Evolutionary conservation across 2,329 filamentous ascomycete genomes (phyloP).

Genomic region (Alternaria dauci): DNA sequence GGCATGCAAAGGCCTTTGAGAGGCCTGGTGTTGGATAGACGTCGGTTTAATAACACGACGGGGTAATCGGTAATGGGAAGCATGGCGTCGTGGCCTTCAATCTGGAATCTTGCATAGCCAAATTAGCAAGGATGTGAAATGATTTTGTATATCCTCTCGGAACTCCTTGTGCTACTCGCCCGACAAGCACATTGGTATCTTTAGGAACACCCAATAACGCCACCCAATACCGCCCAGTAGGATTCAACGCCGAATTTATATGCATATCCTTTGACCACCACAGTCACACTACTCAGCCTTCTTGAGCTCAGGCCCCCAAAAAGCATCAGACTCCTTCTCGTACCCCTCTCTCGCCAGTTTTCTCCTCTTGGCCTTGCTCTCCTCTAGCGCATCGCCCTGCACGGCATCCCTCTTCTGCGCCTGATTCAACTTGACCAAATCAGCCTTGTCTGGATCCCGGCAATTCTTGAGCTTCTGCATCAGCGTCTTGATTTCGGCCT

Average conservation of each 20-base stretch:
- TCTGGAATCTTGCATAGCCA: not conserved
- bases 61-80: not conserved
- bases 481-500: conserved; percentile 60
- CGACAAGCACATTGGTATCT: not conserved
- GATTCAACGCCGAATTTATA: not conserved
- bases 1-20: not conserved
- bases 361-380: conserved; percentile 55
- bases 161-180: not conserved
- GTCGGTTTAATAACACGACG: not conserved
- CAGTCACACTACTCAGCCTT: not conserved
- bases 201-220: not conserved
- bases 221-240: not conserved
- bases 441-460: conserved; percentile 75
- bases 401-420: conserved; percentile 62
- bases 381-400: conserved; percentile 48
- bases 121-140: not conserved
- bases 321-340: conserved; percentile 56
- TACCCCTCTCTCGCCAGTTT: conserved; percentile 55
- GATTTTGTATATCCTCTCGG: not conserved
- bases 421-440: conserved; percentile 73
- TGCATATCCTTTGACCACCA: not conserved
- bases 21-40: not conserved
- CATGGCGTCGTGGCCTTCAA: not conserved
- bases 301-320: conserved; percentile 54
- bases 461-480: conserved; percentile 76